Percentiles rank a stretch among this genome's conserved stretches.
These are phyloP conservation scores for Tothia fuscella DNA, from an alignment of 2,329 filamentous ascomycete species.

Conservation along the genomic window DNA sequence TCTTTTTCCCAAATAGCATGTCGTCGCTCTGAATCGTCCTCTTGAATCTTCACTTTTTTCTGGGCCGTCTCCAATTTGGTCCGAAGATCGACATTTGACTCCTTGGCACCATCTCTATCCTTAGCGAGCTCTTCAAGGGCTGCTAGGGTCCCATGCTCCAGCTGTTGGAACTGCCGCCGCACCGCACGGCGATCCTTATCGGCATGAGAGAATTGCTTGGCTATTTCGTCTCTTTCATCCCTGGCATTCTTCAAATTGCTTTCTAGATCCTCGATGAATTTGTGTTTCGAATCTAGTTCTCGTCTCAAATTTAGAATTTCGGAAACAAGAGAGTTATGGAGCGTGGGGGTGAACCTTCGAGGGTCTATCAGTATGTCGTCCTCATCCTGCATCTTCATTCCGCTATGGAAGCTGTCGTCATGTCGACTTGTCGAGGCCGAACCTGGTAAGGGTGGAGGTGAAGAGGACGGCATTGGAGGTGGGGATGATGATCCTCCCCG, in stretches of 20 bases:
- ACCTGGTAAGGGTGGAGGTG: constrained; percentile 30
- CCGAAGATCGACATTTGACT: constrained; percentile 57
- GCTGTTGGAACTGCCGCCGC: constrained; percentile 72
- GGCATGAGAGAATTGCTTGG: constrained; percentile 47
- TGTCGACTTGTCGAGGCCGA: constrained; percentile 6
- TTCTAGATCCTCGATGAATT: constrained; percentile 77
- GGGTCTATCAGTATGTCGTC: constrained; percentile 70
- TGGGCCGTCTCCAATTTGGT: constrained; percentile 66
- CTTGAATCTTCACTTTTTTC: constrained; percentile 64
- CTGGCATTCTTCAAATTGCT: constrained; percentile 56
- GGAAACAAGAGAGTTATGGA: constrained; percentile 88
- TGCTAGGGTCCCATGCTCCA: constrained; percentile 80
- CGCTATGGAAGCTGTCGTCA: constrained; percentile 42
- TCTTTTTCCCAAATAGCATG: constrained; percentile 76
- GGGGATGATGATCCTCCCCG: constrained; percentile 40
- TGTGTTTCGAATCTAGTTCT: constrained; percentile 82
- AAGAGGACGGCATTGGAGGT: constrained; percentile 51
- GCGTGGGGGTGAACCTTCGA: constrained; percentile 81
- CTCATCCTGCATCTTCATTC: too few relatives aligned
- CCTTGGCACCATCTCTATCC: constrained; percentile 76
- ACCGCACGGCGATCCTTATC: constrained; percentile 68
- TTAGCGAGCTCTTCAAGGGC: constrained; percentile 71
- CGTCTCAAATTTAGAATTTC: constrained; percentile 80
- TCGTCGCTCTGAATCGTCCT: constrained; percentile 69
- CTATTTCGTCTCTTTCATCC: constrained; percentile 62